Conservation (phyloP, 352 stramenopile genomes). For the Thalassiosira gravida region DNA sequence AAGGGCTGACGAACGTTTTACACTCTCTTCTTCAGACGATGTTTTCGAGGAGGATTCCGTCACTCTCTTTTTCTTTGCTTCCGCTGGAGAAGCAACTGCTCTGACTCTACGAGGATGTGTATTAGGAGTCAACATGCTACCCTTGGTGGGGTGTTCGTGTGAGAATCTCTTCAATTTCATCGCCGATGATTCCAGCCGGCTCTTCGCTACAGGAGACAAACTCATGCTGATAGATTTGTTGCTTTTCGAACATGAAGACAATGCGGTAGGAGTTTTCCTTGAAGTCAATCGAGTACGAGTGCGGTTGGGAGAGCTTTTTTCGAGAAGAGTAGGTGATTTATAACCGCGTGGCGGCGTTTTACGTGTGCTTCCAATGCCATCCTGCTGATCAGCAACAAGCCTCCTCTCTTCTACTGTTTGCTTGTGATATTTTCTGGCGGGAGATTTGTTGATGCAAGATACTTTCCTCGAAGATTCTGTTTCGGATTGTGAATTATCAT, state of each 20-base stretch:
- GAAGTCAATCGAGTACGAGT: slow-evolving; percentile 13
- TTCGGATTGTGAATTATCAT: background rate
- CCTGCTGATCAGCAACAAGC: background rate
- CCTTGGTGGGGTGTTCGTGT: slow-evolving; percentile 12
- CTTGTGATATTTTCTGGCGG: background rate
- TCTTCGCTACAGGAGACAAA: slow-evolving; percentile 35
- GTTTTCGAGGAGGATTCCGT: slow-evolving; percentile 7
- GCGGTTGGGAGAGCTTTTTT: slow-evolving; percentile 4
- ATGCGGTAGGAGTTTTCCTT: slow-evolving; percentile 12
- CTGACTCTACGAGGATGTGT: background rate
- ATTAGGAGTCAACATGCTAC: background rate
- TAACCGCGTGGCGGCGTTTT: background rate
- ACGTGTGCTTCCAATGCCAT: background rate
- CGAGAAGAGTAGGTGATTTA: slow-evolving; percentile 6
- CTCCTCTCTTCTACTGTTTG: background rate
- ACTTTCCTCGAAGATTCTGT: background rate
- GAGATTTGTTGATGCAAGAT: background rate
- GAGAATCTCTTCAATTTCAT: slow-evolving; percentile 36
- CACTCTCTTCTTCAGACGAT: slow-evolving; percentile 1
- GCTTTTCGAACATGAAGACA: slow-evolving; percentile 9
- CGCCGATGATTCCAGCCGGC: slow-evolving; percentile 33
- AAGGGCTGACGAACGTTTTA: slow-evolving; percentile 1
- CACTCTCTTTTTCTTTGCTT: slow-evolving; percentile 4
- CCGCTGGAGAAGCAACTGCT: too few relatives aligned
- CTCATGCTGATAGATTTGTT: slow-evolving; percentile 10